Evolutionary conservation across 2,329 filamentous ascomycete species (phyloP).

Genomic region (Didymella lethalis): DNA sequence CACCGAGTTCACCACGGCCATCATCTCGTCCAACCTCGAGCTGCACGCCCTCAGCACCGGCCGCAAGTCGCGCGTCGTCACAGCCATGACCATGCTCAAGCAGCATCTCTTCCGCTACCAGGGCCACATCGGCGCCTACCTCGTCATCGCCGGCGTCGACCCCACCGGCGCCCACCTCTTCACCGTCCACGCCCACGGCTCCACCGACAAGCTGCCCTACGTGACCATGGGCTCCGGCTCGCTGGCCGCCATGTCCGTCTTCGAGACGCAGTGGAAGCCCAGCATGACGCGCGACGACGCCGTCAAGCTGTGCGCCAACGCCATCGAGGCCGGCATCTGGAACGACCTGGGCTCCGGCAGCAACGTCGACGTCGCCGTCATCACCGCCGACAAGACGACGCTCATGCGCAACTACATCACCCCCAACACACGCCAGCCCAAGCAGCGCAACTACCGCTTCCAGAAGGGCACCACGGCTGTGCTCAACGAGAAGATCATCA

Average conservation of each 20-base stretch:
- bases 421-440: conserved; percentile 89
- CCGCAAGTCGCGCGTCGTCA: conserved; percentile 95
- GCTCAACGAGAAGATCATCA: conserved; percentile 95
- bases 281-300: conserved; percentile 79
- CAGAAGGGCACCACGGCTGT: conserved; percentile 91
- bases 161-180: conserved; percentile 95
- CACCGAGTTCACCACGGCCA: conserved; percentile 97
- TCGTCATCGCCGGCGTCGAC: conserved; percentile 95
- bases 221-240: conserved; percentile 99
- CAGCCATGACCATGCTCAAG: conserved; percentile 99
- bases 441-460: conserved; percentile 94
- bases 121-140: conserved; percentile 95
- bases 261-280: conserved; percentile 94
- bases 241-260: conserved; percentile 95
- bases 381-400: conserved; percentile 93
- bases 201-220: conserved; percentile 97
- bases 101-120: conserved; percentile 99
- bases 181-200: conserved; percentile 98
- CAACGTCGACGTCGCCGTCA: conserved; percentile 96
- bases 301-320: conserved; percentile 81
- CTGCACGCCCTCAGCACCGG: conserved; percentile 95
- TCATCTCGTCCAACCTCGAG: conserved; percentile 98
- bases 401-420: conserved; percentile 91
- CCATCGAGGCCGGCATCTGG: conserved; percentile 96
- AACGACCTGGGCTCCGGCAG: conserved; percentile 97